Base-by-base conservation (phyloP, 2,329 filamentous ascomycete species). In the Chrysoporthe puriensis region DNA sequence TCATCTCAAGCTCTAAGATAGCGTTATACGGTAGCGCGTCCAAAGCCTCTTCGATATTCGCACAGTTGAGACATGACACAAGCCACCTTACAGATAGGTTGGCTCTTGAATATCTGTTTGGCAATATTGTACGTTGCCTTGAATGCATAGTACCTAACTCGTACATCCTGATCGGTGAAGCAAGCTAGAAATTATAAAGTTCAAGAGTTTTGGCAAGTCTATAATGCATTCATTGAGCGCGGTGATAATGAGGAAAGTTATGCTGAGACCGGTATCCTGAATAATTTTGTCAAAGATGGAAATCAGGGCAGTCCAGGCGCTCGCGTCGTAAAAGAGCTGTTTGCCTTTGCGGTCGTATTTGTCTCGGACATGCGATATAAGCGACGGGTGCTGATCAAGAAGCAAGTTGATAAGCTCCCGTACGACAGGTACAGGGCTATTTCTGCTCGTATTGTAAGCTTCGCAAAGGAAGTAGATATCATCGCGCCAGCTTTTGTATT, bases 121-220 rank as follows among this genome's bases (percentile, higher is more conserved):
- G 96, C 94, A 76, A 99, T 99, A 80, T 99, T 99, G 82, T 99
- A 99, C 96, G 99, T 99, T 79, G 94, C 96, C 83, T 99, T 96
- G 81, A 96, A 99, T 34, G 96, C 96, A 81, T 99, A 99, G 79
- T 99, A 99, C 71, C 96, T 88, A 43, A 98, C 96, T 68, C 96
- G 88, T 40, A 95, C 94, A 90, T 99, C 96, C 82, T 98, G 96
- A 74, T 99, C 96, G 67, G 92, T 93, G 80, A 99, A 99, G 83
- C 96, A 99, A 63, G 96, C 96, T 58, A 99, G 86, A 5, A 99
- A 26, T 26, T 26, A 84, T 76, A 4, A 82, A 71, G 3, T 77
- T 61, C 8, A 83, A 73, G 43, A 84, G 78, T 50, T 73, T 43
- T 2, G 59, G 6, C 21, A 73, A 67, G 48, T 71, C 76, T 26